Percentiles rank a stretch among this genome's conserved stretches.
phyloP scores from a whole-genome alignment of 345 rosid species.

The Gossypium herbaceum region DNA sequence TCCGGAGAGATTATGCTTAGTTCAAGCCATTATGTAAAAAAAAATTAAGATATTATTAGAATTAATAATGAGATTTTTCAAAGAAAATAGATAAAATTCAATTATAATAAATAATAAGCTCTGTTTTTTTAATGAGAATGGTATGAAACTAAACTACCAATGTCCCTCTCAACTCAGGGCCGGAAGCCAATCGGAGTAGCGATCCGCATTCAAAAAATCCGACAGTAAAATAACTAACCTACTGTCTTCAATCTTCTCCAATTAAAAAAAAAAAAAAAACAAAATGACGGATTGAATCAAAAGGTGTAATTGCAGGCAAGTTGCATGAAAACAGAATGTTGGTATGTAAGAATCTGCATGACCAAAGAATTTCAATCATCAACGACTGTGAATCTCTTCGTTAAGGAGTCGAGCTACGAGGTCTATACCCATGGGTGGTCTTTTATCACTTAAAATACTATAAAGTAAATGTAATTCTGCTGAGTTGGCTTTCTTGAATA shows the following conservation, averaged over 20 bases:
- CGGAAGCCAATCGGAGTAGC: conserved; percentile 1
- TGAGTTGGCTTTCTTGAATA: conserved; percentile 68
- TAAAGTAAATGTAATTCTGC: conserved; percentile 55
- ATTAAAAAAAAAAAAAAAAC: background rate
- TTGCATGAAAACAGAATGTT: background rate
- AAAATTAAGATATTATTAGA: no score
- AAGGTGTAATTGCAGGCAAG: conserved; percentile 11
- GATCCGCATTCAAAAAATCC: background rate
- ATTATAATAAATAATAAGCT: background rate
- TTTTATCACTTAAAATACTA: conserved; percentile 36
- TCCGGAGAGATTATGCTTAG: no score
- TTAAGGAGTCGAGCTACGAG: conserved; percentile 45
- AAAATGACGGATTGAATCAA: conserved; percentile 22
- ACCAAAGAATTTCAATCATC: conserved; percentile 31
- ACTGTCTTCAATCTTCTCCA: background rate
- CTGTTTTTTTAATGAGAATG: background rate
- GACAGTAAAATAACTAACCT: conserved; percentile 1
- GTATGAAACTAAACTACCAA: conserved; percentile 1
- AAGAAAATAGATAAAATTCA: background rate
- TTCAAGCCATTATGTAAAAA: fast-evolving
- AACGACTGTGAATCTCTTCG: conserved; percentile 53
- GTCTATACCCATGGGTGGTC: conserved; percentile 30
- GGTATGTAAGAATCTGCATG: conserved; percentile 29
- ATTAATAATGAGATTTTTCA: fast-evolving
- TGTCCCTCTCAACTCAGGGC: background rate